These are phyloP conservation scores for Aureobasidium namibiae DNA, from an alignment of 2,329 filamentous ascomycete genomes.

Conservation along the genomic window DNA sequence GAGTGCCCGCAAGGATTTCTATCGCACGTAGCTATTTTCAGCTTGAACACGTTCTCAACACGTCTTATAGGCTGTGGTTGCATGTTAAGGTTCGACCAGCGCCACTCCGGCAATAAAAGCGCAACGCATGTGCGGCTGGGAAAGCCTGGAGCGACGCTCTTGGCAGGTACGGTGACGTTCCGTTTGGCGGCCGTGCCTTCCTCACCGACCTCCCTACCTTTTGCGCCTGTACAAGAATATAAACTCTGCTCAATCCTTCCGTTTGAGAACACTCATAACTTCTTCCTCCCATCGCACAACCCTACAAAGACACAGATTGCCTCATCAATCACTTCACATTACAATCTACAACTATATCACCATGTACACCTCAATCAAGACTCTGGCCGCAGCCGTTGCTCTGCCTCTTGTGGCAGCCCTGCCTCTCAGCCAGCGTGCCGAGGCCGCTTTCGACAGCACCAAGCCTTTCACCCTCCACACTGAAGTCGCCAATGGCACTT, in stretches of 20 bases:
- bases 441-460: conserved; percentile 4
- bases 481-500: not conserved
- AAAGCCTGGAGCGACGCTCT: not conserved
- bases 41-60: not conserved
- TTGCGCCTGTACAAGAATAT: not conserved
- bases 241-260: not conserved
- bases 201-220: not conserved
- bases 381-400: not conserved
- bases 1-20: not conserved
- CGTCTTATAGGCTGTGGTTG: not conserved
- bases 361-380: conserved; percentile 9
- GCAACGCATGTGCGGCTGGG: not conserved
- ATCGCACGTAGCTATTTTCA: not conserved
- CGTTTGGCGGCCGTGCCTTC: not conserved
- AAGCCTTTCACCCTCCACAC: conserved; percentile 12
- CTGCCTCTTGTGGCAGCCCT: conserved; percentile 2
- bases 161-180: conserved; percentile 9
- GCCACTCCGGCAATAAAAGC: not conserved
- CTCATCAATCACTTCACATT: not conserved
- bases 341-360: not conserved
- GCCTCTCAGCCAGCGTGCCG: not conserved
- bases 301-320: not conserved
- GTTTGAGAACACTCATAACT: not conserved
- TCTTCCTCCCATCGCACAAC: not conserved
- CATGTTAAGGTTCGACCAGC: not conserved